Conservation (phyloP, 441 rosid species). For the Aquilaria agallochum region DNA sequence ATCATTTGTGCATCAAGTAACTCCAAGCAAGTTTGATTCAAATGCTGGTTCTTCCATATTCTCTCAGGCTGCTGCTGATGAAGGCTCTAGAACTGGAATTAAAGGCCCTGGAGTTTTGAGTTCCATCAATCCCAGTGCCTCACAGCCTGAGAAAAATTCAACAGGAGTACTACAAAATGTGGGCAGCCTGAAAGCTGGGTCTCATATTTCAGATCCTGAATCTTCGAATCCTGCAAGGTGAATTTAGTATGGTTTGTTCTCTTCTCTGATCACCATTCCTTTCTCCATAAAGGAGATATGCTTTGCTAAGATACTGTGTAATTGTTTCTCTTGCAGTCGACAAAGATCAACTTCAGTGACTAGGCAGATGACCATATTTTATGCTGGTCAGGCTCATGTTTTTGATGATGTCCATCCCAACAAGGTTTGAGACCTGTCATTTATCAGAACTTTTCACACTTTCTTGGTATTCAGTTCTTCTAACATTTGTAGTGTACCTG, state of each 20-base stretch:
- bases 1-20: constrained; percentile 51
- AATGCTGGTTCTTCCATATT: constrained; percentile 47
- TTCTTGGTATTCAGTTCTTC: neutral
- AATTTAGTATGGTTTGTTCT: constrained; percentile 18
- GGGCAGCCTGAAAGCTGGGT: constrained; percentile 36
- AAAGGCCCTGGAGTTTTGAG: constrained; percentile 69
- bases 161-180: constrained; percentile 35
- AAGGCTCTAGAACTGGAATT: constrained; percentile 95
- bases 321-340: constrained; percentile 29
- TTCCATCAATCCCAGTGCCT: constrained; percentile 30
- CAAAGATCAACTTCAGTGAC: constrained; percentile 51
- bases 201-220: constrained; percentile 47
- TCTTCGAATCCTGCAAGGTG: constrained; percentile 60
- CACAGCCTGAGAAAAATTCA: constrained; percentile 37
- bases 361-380: constrained; percentile 94
- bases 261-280: neutral
- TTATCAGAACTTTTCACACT: constrained; percentile 4
- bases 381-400: constrained; percentile 98
- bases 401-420: constrained; percentile 96
- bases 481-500: neutral
- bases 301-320: neutral
- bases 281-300: neutral
- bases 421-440: constrained; percentile 26
- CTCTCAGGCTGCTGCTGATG: constrained; percentile 89
- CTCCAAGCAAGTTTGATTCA: constrained; percentile 61